A percentile compares a stretch with the other conserved stretches of the same genome.
Conservation (phyloP, 2,329 filamentous ascomycete genomes). For the Kalmusia sp. region DNA sequence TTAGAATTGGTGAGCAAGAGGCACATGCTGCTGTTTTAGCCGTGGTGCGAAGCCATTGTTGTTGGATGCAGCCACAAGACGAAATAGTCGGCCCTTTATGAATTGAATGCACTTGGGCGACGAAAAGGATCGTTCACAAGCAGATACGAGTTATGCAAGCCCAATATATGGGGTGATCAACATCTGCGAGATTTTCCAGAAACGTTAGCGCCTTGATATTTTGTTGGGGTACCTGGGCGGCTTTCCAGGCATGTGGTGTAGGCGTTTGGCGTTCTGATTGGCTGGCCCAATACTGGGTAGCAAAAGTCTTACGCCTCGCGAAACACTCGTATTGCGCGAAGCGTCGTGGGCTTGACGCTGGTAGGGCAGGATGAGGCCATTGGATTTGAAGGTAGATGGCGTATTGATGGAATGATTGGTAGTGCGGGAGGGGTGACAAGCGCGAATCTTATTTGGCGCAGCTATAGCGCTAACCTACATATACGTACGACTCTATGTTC, state of each 20-base stretch:
- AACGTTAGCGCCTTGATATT: conserved; percentile 18
- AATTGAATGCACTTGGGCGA: background rate
- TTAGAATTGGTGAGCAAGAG: too few species aligned
- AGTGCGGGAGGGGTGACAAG: conserved; percentile 2
- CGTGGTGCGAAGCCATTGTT: too few species aligned
- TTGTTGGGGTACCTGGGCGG: conserved; percentile 38
- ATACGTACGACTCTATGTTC: conserved; percentile 6
- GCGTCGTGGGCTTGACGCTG: conserved; percentile 6
- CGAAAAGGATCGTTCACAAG: background rate
- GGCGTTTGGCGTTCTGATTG: conserved; percentile 34
- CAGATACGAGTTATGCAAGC: background rate
- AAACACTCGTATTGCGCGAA: conserved; percentile 17
- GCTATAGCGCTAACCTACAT: conserved; percentile 14
- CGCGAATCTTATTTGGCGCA: conserved; percentile 12
- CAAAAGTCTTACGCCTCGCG: conserved; percentile 35
- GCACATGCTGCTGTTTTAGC: too few species aligned
- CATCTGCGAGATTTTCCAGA: conserved; percentile 1
- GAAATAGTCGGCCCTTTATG: too few species aligned
- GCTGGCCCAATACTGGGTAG: conserved; percentile 19
- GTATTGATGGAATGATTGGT: conserved; percentile 7
- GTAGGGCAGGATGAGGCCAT: conserved; percentile 1
- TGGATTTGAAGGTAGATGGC: background rate
- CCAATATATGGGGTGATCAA: background rate
- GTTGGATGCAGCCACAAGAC: too few species aligned
- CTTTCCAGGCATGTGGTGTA: conserved; percentile 25